phyloP scores from a whole-genome alignment of 1,284 basidiomycete genomes.

The Apiotrichum mycotoxinovorans region DNA sequence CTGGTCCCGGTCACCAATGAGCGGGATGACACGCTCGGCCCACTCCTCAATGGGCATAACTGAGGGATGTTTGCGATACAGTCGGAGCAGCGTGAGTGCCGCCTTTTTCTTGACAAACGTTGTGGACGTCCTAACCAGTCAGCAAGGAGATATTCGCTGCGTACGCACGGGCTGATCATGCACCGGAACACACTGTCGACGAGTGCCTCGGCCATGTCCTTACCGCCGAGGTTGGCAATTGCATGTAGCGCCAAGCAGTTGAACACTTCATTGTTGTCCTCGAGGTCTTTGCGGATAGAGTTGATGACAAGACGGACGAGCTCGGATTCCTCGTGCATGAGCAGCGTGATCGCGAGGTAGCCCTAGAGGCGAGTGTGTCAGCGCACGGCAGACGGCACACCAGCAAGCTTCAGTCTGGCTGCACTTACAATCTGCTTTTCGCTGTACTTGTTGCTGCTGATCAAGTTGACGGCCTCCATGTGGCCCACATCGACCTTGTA shows the following conservation, averaged over 20 bases:
- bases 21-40: slow-evolving; percentile 87
- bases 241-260: slow-evolving; percentile 97
- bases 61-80: slow-evolving; percentile 94
- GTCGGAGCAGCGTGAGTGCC: slow-evolving; percentile 81
- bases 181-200: slow-evolving; percentile 89
- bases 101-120: slow-evolving; percentile 99
- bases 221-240: slow-evolving; percentile 95
- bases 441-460: slow-evolving; percentile 90
- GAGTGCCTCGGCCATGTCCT: slow-evolving; percentile 96
- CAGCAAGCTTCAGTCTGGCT: not conserved
- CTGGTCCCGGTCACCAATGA: slow-evolving; percentile 91
- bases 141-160: no score
- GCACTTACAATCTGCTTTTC: slow-evolving; percentile 94
- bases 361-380: slow-evolving; percentile 60
- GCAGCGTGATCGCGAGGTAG: slow-evolving; percentile 90
- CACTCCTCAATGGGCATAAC: slow-evolving; percentile 91
- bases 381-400: not conserved
- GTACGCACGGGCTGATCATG: slow-evolving; percentile 85
- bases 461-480: slow-evolving; percentile 98
- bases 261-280: slow-evolving; percentile 89
- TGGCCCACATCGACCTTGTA: slow-evolving; percentile 99
- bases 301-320: slow-evolving; percentile 93
- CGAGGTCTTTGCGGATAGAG: slow-evolving; percentile 94
- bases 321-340: slow-evolving; percentile 99
- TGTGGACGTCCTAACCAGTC: slow-evolving; percentile 62